Evolutionary conservation across 441 rosid species (phyloP), one percentile per base, ranked within the genome.

Genomic region (Pelargonium citronellum): DNA sequence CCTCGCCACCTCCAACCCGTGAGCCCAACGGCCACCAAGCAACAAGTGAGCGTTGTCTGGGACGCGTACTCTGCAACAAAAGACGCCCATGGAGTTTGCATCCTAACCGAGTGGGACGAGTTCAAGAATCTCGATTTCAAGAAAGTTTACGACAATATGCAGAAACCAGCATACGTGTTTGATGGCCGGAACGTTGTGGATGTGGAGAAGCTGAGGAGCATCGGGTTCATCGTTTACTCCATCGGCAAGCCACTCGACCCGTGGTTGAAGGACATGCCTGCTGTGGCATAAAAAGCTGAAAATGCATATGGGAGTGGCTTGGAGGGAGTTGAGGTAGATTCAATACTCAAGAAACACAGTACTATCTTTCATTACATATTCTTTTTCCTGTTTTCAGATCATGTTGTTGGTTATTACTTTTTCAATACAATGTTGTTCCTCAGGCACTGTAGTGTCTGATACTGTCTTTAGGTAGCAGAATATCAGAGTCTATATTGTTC

Each of bases 21-120:
- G 91, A 87, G 91, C 63, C 97, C 97, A 67, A 75, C 91, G 30
- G 78, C 89, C 1, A 84, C 85, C 51, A 84, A 87, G 81, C 93
- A 88, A 84, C 93, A 88, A 84, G 96, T 94, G 67, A 79, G 71
- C 9, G 86, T 87, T 2, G 88, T 79, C 2, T 87, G 91, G 93
- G 90, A 91, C 61, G 96, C 99, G 7, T 91, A 91, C n/a, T 86
- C 81, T 47, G 99, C 99, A 64, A 74, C 86, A 55, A 91, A 87
- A 79, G 92, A 83, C 68, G 99, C 99, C 24, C 99, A 94, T 69
- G 97, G 87, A 41, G 57, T 94, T 70, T 94, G 99, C 82, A 86
- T 94, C 66, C 81, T 91, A 74, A 91, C 98, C 0, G 99, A 94
- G 86, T 94, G 99, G 99, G 96, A 90, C 1, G 99, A 94, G 77